Evolutionary conservation across 176 grass and related monocot species (phyloP).

Genomic region (Carex pumila): DNA sequence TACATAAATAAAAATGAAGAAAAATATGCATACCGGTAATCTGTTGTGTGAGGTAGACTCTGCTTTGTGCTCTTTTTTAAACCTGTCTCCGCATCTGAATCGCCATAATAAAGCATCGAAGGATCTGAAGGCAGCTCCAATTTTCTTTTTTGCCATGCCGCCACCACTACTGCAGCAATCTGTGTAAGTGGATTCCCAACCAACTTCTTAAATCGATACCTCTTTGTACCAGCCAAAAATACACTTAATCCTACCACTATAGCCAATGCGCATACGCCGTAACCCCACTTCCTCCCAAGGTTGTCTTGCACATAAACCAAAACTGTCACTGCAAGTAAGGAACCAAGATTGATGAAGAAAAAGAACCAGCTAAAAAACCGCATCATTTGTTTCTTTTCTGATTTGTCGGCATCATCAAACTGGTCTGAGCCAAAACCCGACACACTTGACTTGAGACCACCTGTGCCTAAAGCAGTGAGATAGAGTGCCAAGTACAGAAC

Average conservation of each 20-base stretch:
- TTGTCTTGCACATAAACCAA: conserved; percentile 94
- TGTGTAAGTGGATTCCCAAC: conserved; percentile 87
- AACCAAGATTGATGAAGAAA: conserved; percentile 93
- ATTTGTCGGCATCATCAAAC: conserved; percentile 64
- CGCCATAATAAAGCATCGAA: conserved; percentile 42
- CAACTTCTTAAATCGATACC: conserved; percentile 86
- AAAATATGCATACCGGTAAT: conserved; percentile 45
- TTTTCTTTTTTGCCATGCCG: conserved; percentile 57
- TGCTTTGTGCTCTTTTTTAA: conserved; percentile 51
- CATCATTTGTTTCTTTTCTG: conserved; percentile 66
- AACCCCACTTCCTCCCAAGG: conserved; percentile 53
- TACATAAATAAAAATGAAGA: not conserved
- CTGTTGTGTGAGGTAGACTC: conserved; percentile 64
- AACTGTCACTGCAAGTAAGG: conserved; percentile 75
- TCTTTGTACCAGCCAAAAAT: conserved; percentile 50
- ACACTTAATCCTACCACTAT: conserved; percentile 50
- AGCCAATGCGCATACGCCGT: conserved; percentile 56
- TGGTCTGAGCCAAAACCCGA: conserved; percentile 93
- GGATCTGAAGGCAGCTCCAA: conserved; percentile 58
- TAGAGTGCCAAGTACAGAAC: conserved; percentile 81
- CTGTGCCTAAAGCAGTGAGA: conserved; percentile 82
- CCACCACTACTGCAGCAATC: conserved; percentile 46
- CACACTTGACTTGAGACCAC: conserved; percentile 93
- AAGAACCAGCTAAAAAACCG: conserved; percentile 98
- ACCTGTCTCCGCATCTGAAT: conserved; percentile 22